Percentiles rank a stretch among this genome's conserved stretches.
Evolutionary conservation across 2,329 filamentous ascomycete species (phyloP).

Genomic region (Penicillium crustosum): DNA sequence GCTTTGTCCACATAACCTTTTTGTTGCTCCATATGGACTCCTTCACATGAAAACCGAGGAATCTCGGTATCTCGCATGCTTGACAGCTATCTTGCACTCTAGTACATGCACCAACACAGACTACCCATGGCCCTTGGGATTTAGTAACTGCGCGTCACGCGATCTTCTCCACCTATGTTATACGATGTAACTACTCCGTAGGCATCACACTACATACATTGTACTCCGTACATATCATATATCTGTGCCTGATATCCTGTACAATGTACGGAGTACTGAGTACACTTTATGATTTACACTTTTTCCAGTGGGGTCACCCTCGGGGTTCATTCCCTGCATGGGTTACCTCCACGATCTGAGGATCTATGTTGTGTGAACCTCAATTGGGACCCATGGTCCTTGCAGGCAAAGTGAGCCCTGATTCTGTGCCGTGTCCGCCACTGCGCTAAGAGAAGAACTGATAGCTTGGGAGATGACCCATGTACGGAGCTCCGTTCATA

Average conservation of each 20-base stretch:
- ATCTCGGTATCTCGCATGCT: constrained; percentile 23
- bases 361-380: constrained; percentile 4
- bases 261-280: too few relatives aligned
- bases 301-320: constrained; percentile 6
- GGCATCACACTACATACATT: not conserved
- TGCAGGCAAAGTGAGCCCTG: not conserved
- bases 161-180: not conserved
- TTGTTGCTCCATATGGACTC: not conserved
- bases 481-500: not conserved
- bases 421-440: constrained; percentile 16
- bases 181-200: not conserved
- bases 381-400: constrained; percentile 11
- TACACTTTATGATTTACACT: not conserved
- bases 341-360: constrained; percentile 20
- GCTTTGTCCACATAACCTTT: constrained; percentile 6
- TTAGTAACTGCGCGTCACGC: not conserved
- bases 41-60: constrained; percentile 23
- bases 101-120: not conserved
- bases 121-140: not conserved
- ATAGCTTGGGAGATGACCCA: not conserved
- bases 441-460: constrained; percentile 1
- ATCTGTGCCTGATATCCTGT: not conserved
- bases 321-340: constrained; percentile 17
- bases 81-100: constrained; percentile 18
- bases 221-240: not conserved